A percentile compares a stretch with the other conserved stretches of the same genome.
phyloP scores from a whole-genome alignment of 768 basidiomycete species.

The Podaxis pistillaris region DNA sequence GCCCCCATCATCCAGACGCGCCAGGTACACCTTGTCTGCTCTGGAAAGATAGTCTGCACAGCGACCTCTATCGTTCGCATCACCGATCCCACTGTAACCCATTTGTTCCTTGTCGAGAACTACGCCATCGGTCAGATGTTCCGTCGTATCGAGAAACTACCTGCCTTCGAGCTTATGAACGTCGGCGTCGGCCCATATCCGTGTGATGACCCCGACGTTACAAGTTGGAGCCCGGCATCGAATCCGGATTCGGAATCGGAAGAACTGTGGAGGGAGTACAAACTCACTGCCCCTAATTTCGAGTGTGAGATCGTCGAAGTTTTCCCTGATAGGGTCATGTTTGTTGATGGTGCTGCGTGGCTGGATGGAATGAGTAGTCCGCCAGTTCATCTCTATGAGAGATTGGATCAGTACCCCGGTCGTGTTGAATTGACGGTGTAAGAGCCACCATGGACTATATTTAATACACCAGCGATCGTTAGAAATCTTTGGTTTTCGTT shows the following conservation, averaged over 20 bases:
- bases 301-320: constrained; percentile 68
- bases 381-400: not conserved
- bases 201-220: not conserved
- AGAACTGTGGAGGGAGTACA: constrained; percentile 56
- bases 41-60: constrained; percentile 51
- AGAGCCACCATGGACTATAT: not conserved
- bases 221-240: not conserved
- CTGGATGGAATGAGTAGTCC: constrained; percentile 28
- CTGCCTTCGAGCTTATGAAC: constrained; percentile 54
- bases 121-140: constrained; percentile 72
- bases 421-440: not conserved
- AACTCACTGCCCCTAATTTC: constrained; percentile 53
- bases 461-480: no score
- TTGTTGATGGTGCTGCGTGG: constrained; percentile 55
- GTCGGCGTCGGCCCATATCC: constrained; percentile 44
- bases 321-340: constrained; percentile 70
- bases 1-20: constrained; percentile 61
- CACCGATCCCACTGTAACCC: constrained; percentile 52
- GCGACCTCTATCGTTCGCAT: constrained; percentile 68
- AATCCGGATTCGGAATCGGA: constrained; percentile 1
- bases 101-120: constrained; percentile 63
- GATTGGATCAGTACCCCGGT: not conserved
- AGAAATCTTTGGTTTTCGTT: no score
- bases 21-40: constrained; percentile 63
- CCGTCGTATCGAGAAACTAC: constrained; percentile 47